These are phyloP conservation scores for Fonsecaea monophora DNA, from an alignment of 2,329 filamentous ascomycete species.

Conservation along the genomic window DNA sequence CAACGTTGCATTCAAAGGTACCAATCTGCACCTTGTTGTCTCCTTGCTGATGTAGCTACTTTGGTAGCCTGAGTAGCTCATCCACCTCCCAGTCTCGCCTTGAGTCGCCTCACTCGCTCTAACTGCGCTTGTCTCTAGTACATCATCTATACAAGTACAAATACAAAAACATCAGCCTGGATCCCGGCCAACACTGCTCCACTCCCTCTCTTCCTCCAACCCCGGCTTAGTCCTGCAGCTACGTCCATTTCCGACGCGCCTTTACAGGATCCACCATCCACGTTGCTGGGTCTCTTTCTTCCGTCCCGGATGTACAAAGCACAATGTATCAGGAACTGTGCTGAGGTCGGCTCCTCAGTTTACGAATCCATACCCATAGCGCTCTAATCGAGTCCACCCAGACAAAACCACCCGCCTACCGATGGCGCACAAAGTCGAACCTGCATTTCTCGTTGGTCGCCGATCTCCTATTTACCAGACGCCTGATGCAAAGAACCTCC, in stretches of 20 bases:
- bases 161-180: neutral
- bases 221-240: neutral
- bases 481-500: neutral
- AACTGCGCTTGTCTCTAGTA: neutral
- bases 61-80: neutral
- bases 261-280: constrained; percentile 6
- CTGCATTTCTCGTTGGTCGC: constrained; percentile 7
- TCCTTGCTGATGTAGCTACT: neutral
- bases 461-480: constrained; percentile 5
- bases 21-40: constrained; percentile 4
- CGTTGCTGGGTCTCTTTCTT: constrained; percentile 12
- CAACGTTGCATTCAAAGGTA: constrained; percentile 9
- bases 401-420: constrained; percentile 7
- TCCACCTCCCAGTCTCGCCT: neutral
- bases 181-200: neutral
- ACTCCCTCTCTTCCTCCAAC: neutral
- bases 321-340: neutral
- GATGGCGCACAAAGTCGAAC: neutral
- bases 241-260: neutral
- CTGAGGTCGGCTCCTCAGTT: too few species aligned
- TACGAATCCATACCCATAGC: neutral
- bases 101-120: neutral
- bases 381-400: neutral
- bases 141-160: neutral
- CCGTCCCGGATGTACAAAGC: constrained; percentile 9